A percentile compares a stretch with the other conserved stretches of the same genome.
Evolutionary conservation across 257 asterid genomes (phyloP).

Genomic region (Oldenlandia corymbosa): DNA sequence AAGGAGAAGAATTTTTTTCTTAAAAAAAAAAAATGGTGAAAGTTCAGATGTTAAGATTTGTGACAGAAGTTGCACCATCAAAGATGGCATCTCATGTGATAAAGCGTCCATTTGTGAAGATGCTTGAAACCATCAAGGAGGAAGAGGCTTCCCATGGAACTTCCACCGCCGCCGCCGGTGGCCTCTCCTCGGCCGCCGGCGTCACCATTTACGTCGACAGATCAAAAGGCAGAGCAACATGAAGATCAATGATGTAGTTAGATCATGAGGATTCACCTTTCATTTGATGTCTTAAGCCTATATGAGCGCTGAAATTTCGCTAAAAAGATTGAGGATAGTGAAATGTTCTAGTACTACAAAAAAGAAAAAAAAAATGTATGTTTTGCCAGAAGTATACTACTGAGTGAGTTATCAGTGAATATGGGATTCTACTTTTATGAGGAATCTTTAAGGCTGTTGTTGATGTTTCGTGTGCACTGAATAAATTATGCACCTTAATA

Average conservation of each 20-base stretch:
- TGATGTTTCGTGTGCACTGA: too few relatives aligned
- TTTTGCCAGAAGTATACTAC: too few relatives aligned
- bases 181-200: conserved; percentile 14
- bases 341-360: conserved; percentile 1
- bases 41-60: conserved; percentile 30
- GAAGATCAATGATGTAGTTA: conserved; percentile 13
- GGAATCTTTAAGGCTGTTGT: too few relatives aligned
- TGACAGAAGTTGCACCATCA: conserved; percentile 56
- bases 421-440: too few relatives aligned
- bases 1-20: too few relatives aligned
- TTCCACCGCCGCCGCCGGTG: conserved; percentile 11
- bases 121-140: conserved; percentile 51
- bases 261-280: conserved; percentile 7
- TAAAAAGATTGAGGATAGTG: background rate
- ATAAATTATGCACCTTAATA: too few relatives aligned
- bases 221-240: conserved; percentile 9
- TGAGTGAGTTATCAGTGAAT: too few relatives aligned
- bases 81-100: conserved; percentile 32
- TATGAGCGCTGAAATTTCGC: background rate
- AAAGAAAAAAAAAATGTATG: too few relatives aligned
- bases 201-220: background rate
- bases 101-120: conserved; percentile 34
- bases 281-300: background rate
- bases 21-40: conserved; percentile 28
- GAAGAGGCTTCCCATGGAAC: conserved; percentile 48